Evolutionary conservation across 441 rosid species (phyloP).

Genomic region (Euphorbia corollata): DNA sequence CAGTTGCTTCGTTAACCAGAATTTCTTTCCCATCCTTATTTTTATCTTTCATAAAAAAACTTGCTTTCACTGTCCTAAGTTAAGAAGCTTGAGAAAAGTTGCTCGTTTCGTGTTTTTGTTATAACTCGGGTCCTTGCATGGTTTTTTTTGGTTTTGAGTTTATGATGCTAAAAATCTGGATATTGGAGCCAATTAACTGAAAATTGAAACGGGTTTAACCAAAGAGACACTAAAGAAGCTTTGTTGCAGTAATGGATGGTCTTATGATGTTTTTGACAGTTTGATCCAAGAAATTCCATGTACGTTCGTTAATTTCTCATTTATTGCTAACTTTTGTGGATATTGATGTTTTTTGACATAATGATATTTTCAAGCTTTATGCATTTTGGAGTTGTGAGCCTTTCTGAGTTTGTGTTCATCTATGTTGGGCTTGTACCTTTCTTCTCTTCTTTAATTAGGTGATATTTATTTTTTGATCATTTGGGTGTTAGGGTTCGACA

Average conservation of each 20-base stretch:
- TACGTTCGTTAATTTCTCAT: conserved; percentile 25
- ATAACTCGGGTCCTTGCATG: too few relatives aligned
- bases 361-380: too few relatives aligned
- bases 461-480: too few relatives aligned
- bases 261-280: conserved; percentile 70
- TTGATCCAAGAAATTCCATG: conserved; percentile 63
- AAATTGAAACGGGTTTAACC: conserved; percentile 37
- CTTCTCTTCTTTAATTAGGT: too few relatives aligned
- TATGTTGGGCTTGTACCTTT: too few relatives aligned
- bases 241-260: conserved; percentile 77
- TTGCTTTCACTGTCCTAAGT: conserved; percentile 3
- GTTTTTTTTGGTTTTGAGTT: conserved; percentile 10
- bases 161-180: conserved; percentile 8
- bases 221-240: conserved; percentile 55
- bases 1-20: conserved; percentile 22
- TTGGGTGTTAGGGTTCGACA: too few relatives aligned
- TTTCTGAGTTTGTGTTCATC: too few relatives aligned
- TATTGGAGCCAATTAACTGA: conserved; percentile 23
- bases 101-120: neutral
- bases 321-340: neutral
- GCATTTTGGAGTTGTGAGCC: too few relatives aligned
- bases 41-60: neutral
- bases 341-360: too few relatives aligned
- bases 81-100: conserved; percentile 11
- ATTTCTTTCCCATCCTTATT: conserved; percentile 10